Base-by-base conservation (phyloP, 164 flowering plant genomes). In the grape (Vitis vinifera) region DNA sequence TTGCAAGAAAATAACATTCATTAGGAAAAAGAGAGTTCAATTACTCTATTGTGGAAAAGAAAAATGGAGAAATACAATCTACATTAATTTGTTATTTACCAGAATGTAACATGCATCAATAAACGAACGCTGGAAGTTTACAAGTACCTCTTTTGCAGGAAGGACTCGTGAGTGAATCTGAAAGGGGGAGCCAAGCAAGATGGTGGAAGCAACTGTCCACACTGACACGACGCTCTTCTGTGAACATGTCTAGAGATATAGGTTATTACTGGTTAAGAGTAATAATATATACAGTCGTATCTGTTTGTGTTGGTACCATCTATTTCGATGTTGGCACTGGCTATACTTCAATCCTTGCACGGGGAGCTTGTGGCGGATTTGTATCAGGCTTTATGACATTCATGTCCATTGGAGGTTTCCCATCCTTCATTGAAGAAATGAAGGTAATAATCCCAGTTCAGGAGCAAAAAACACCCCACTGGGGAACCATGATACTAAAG, bases 261-360 rank as follows among this genome's bases (percentile, higher is more conserved):
- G 92, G 95, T 15, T 91, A 89, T 72, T 88, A 81, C 67, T 89
- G 97, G 93, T 14, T 89, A 1, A 60, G 81, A 58, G 23, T 72
- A 0, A 31, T 57, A 3, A 30, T 78, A 50, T 75, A 69, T 19
- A 13, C 63, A 8, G 1, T 69, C 7, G 68, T 78, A 3, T 59
- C 78, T 13, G 10, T 63, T 1, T 13, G 71, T 55, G 23, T 55
- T 10, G 92, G 97, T 5, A 87, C 83, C 31, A 66, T 89, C 50
- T 91, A 68, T 66, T 78, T 68, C 53, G 58, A 83, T 47, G 49
- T 88, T 47, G 93, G 89, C 10, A 57, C 9, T 8, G 14, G 10
- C 53, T 44, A 63, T 52, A 3, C 8, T 4, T 55, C 62, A 12
- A 74, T 78, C 48, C 3, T 60, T 1, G 67, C 62, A 1, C 60